phyloP scores from a whole-genome alignment of 768 basidiomycete species.

The Suillus subalutaceus region DNA sequence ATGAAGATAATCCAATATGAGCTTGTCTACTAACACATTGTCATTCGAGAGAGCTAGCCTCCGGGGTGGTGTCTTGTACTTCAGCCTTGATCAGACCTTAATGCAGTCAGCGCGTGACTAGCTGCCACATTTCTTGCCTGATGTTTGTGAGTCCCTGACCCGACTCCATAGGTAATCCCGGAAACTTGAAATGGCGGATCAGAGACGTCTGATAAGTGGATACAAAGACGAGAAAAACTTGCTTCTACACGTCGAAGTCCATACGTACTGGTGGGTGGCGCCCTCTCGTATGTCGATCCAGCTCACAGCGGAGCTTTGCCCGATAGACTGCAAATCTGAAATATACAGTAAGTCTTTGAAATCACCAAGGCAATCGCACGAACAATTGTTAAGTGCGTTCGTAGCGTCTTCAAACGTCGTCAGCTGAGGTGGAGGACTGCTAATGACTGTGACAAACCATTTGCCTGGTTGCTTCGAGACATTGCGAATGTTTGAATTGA shows the following conservation, averaged over 20 bases:
- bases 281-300: conserved; percentile 56
- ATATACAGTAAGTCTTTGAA: conserved; percentile 2
- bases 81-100: conserved; percentile 32
- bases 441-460: conserved; percentile 2
- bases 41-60: neutral
- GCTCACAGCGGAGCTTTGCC: conserved; percentile 46
- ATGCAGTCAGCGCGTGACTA: conserved; percentile 34
- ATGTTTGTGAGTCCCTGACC: conserved; percentile 54
- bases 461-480: conserved; percentile 18
- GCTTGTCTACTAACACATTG: neutral
- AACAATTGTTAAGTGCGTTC: conserved; percentile 46
- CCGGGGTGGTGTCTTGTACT: neutral
- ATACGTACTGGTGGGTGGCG: conserved; percentile 46
- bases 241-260: conserved; percentile 68
- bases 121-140: conserved; percentile 49
- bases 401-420: conserved; percentile 26
- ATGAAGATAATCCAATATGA: conserved; percentile 1
- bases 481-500: conserved; percentile 22
- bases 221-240: conserved; percentile 18
- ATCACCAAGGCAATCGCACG: conserved; percentile 15
- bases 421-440: neutral
- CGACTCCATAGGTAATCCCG: conserved; percentile 50
- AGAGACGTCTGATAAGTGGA: conserved; percentile 13
- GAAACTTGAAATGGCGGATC: conserved; percentile 44
- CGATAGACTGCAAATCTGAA: conserved; percentile 57